These are phyloP conservation scores for Stramenopiles sp. DNA, from an alignment of 352 stramenopile species.

Conservation along the genomic window DNA sequence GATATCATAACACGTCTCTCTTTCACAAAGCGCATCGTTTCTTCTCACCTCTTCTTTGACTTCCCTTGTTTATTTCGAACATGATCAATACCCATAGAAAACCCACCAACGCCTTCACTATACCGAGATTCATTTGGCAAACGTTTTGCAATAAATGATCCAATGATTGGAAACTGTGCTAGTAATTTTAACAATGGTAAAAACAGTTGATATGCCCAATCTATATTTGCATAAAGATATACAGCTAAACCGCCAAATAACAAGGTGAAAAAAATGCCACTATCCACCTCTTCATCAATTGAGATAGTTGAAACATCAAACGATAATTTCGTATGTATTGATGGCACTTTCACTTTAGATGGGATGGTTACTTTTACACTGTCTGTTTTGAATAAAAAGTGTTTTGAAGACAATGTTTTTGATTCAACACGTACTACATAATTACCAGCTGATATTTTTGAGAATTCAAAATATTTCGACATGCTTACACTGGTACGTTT, in stretches of 20 bases:
- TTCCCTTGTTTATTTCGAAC: too few relatives aligned
- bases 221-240: background rate
- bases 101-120: background rate
- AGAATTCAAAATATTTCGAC: background rate
- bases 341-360: background rate
- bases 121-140: background rate
- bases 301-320: background rate
- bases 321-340: background rate
- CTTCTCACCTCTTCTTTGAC: too few relatives aligned
- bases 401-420: background rate
- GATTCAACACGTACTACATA: background rate
- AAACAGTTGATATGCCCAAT: background rate
- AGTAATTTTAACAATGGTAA: background rate
- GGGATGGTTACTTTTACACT: background rate
- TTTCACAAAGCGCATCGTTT: too few relatives aligned
- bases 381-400: background rate
- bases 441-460: slow-evolving; percentile 3
- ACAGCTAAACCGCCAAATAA: background rate
- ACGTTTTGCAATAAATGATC: background rate
- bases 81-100: background rate
- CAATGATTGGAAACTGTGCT: background rate
- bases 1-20: too few relatives aligned
- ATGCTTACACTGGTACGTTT: background rate
- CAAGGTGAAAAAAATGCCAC: slow-evolving; percentile 1
- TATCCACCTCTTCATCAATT: background rate